These are phyloP conservation scores for Colletotrichum sp. DNA, from an alignment of 2,329 filamentous ascomycete genomes.

Conservation along the genomic window DNA sequence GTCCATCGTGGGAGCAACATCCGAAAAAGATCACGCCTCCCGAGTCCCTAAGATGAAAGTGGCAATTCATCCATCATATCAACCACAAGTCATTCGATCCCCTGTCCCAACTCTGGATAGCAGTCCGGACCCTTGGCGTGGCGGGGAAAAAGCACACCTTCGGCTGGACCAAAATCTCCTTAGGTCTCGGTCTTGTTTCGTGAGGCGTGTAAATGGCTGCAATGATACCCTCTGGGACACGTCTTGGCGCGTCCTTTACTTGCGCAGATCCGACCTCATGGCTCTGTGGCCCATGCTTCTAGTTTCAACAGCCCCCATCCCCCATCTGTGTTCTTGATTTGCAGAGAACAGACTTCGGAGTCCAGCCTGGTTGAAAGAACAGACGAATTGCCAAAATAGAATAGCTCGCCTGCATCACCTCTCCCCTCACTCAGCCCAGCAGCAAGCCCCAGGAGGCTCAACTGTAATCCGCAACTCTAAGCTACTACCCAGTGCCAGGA, in stretches of 20 bases:
- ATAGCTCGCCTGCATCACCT: background rate
- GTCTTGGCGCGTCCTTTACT: background rate
- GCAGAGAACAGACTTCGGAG: background rate
- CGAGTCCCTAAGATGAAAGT: background rate
- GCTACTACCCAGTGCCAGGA: background rate
- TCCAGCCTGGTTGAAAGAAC: background rate
- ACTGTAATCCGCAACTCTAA: background rate
- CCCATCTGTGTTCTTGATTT: background rate
- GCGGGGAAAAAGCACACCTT: background rate
- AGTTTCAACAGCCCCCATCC: conserved; percentile 1
- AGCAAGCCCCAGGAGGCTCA: background rate
- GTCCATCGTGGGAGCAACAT: conserved; percentile 6
- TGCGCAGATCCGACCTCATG: background rate
- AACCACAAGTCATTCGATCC: conserved; percentile 1
- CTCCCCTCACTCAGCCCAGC: background rate
- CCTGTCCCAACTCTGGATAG: background rate
- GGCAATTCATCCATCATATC: conserved; percentile 4
- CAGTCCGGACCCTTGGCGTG: background rate
- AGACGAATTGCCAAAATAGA: conserved; percentile 6
- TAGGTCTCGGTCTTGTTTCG: conserved; percentile 17
- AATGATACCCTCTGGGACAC: conserved; percentile 10
- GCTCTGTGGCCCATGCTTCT: conserved; percentile 2
- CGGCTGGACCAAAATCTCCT: background rate
- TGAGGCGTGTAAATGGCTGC: background rate
- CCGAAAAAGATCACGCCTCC: conserved; percentile 2